A percentile compares a stretch with the other conserved stretches of the same genome.
Evolutionary conservation across 2,329 filamentous ascomycete genomes (phyloP).

Genomic region (Fusarium sp.): DNA sequence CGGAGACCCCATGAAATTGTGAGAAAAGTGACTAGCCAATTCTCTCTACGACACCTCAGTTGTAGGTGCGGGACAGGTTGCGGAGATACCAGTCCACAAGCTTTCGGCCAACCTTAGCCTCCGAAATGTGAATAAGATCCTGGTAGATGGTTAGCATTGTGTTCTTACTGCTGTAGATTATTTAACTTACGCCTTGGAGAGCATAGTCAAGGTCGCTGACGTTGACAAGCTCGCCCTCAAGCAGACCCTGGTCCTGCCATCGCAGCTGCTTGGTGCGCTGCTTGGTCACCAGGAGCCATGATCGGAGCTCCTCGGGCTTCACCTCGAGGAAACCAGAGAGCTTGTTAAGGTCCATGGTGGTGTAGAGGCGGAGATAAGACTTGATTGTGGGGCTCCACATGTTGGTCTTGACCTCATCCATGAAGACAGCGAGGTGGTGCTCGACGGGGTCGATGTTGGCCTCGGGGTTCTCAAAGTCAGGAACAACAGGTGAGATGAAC

Average conservation of each 20-base stretch:
- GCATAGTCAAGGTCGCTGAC: constrained; percentile 97
- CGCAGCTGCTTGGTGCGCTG: constrained; percentile 96
- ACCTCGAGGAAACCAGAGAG: constrained; percentile 97
- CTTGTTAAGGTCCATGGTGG: constrained; percentile 99
- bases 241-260: constrained; percentile 87
- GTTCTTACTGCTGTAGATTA: not conserved
- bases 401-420: constrained; percentile 99
- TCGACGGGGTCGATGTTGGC: constrained; percentile 97
- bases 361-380: constrained; percentile 99
- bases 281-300: constrained; percentile 97
- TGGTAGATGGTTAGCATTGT: constrained; percentile 51
- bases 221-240: constrained; percentile 93
- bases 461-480: constrained; percentile 97
- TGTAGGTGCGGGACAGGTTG: constrained; percentile 96
- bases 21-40: constrained; percentile 46
- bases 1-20: constrained; percentile 32
- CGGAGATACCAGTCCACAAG: constrained; percentile 99
- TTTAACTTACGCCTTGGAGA: constrained; percentile 82
- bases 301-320: constrained; percentile 93
- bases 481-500: constrained; percentile 97
- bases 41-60: constrained; percentile 49
- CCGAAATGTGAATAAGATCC: constrained; percentile 98
- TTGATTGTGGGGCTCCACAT: constrained; percentile 98
- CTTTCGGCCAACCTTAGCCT: constrained; percentile 97
- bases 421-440: constrained; percentile 97